These are phyloP conservation scores for Podaxis carcinomalis DNA, from an alignment of 768 basidiomycete species.

Conservation along the genomic window DNA sequence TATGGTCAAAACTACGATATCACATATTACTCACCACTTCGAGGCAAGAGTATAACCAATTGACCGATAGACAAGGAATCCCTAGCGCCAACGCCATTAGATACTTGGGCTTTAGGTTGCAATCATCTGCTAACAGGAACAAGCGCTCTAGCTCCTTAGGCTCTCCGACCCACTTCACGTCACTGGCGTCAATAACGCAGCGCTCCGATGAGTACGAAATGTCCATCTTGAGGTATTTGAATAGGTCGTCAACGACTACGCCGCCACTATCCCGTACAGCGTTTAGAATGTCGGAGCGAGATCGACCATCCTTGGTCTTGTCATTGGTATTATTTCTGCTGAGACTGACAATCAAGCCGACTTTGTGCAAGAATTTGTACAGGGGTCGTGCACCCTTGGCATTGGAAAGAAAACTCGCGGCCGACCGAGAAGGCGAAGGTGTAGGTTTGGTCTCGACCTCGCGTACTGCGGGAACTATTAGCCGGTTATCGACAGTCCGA, in stretches of 20 bases:
- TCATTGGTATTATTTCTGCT: conserved; percentile 31
- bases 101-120: conserved; percentile 73
- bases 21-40: conserved; percentile 22
- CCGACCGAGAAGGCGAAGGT: conserved; percentile 49
- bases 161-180: conserved; percentile 42
- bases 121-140: conserved; percentile 65
- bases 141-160: conserved; percentile 40
- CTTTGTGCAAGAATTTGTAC: conserved; percentile 39
- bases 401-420: conserved; percentile 29
- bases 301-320: conserved; percentile 34
- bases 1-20: not conserved
- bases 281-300: conserved; percentile 23
- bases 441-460: conserved; percentile 30
- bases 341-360: conserved; percentile 59
- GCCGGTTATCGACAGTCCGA: conserved; percentile 38
- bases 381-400: conserved; percentile 15
- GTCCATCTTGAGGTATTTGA: conserved; percentile 49
- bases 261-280: conserved; percentile 52
- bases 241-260: conserved; percentile 59
- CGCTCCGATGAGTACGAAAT: conserved; percentile 36
- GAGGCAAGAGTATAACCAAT: conserved; percentile 47
- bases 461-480: conserved; percentile 38
- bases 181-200: conserved; percentile 47
- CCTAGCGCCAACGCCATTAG: conserved; percentile 81
- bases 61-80: conserved; percentile 69